These are phyloP conservation scores for Corynascus novoguineensis DNA, from an alignment of 495 filamentous ascomycete species.

Conservation along the genomic window DNA sequence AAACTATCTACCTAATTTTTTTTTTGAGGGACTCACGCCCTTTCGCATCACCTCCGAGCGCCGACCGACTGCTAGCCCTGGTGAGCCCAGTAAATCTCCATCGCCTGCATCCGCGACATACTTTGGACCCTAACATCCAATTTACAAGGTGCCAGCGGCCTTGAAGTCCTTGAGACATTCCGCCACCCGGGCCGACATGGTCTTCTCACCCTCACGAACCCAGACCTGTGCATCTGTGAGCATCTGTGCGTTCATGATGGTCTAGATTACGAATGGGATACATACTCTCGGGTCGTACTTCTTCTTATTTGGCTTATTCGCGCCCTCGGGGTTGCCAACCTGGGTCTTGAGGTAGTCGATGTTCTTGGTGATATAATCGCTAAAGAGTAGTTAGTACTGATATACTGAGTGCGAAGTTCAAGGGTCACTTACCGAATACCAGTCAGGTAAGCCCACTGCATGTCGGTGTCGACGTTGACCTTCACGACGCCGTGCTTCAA, in stretches of 20 bases:
- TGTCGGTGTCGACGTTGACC: conserved; percentile 87
- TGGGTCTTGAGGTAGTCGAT: conserved; percentile 83
- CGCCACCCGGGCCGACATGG: conserved; percentile 76
- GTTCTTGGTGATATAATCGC: conserved; percentile 85
- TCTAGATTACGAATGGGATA: not conserved
- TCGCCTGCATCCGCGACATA: not conserved
- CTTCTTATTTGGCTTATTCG: conserved; percentile 99
- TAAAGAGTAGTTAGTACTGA: not conserved
- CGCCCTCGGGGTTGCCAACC: conserved; percentile 93
- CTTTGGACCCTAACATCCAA: not conserved
- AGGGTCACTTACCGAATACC: conserved; percentile 59
- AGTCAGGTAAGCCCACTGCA: conserved; percentile 79
- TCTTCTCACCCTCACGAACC: conserved; percentile 96
- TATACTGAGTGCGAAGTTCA: not conserved
- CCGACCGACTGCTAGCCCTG: not conserved
- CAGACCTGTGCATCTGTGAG: conserved; percentile 27
- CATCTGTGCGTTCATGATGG: not conserved
- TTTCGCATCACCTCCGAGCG: no score
- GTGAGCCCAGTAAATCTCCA: not conserved
- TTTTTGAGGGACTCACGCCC: no score
- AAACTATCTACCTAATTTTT: not conserved
- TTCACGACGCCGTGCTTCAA: conserved; percentile 79
- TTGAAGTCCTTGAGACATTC: conserved; percentile 89
- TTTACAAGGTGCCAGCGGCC: conserved; percentile 77
- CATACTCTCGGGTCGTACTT: conserved; percentile 63